Evolutionary conservation across 352 stramenopile genomes (phyloP).

Genomic region (Phytophthora fragariae): DNA sequence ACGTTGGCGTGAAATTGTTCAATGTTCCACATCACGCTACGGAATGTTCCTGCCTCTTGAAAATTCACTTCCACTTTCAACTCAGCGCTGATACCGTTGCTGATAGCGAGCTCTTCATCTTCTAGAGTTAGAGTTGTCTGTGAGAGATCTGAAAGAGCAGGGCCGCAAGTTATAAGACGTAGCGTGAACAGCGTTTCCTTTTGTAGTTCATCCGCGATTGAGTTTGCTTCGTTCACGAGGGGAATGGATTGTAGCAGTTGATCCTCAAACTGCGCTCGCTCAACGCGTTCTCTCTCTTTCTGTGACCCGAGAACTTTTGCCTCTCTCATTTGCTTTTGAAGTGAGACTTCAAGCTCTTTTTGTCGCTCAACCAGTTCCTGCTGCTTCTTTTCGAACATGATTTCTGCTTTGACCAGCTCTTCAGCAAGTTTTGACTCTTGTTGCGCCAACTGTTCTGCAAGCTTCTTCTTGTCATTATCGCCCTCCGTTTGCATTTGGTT

Average conservation of each 20-base stretch:
- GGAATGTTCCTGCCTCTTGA: slow-evolving; percentile 76
- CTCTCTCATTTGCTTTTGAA: slow-evolving; percentile 86
- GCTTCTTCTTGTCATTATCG: slow-evolving; percentile 75
- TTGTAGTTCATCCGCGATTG: slow-evolving; percentile 83
- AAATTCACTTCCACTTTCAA: slow-evolving; percentile 85
- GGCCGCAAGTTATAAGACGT: slow-evolving; percentile 65
- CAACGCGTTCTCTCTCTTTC: slow-evolving; percentile 78
- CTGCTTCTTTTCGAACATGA: slow-evolving; percentile 82
- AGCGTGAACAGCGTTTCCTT: slow-evolving; percentile 75
- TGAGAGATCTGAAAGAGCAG: slow-evolving; percentile 36
- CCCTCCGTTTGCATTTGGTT: slow-evolving; percentile 78
- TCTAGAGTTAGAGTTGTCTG: slow-evolving; percentile 41
- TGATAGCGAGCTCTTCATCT: slow-evolving; percentile 65
- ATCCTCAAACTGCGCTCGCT: slow-evolving; percentile 82
- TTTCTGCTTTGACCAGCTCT: slow-evolving; percentile 78
- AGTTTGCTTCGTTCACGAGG: slow-evolving; percentile 88
- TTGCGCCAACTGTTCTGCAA: slow-evolving; percentile 75
- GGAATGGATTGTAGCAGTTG: slow-evolving; percentile 82
- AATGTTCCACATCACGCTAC: slow-evolving; percentile 79
- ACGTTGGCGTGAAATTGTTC: slow-evolving; percentile 83
- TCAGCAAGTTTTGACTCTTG: slow-evolving; percentile 83
- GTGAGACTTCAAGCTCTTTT: slow-evolving; percentile 66
- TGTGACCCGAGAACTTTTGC: slow-evolving; percentile 68
- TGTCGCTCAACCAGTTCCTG: slow-evolving; percentile 72
- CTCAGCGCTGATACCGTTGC: slow-evolving; percentile 60